These are phyloP conservation scores for Colletotrichum neosansevieriae DNA, from an alignment of 2,329 filamentous ascomycete species.

Conservation along the genomic window DNA sequence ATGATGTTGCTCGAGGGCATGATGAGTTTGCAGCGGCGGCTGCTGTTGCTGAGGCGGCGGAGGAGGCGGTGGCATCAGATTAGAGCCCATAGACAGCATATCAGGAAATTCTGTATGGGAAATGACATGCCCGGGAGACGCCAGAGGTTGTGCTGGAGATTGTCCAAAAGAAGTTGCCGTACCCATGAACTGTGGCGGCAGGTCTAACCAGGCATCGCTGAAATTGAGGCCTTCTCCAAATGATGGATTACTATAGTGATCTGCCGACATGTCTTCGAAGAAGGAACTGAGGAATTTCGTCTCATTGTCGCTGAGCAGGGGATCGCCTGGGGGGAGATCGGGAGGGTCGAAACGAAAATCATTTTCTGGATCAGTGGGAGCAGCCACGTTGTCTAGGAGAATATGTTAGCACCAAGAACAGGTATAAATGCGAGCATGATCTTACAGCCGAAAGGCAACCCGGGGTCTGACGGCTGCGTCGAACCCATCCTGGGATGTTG, in stretches of 20 bases:
- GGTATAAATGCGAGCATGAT: constrained; percentile 42
- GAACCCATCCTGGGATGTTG: constrained; percentile 71
- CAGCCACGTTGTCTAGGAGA: constrained; percentile 59
- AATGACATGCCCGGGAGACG: constrained; percentile 45
- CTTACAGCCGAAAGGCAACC: constrained; percentile 77
- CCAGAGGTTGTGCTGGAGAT: constrained; percentile 52
- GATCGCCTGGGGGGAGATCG: constrained; percentile 72
- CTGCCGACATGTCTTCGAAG: constrained; percentile 66
- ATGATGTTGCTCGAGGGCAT: constrained; percentile 46
- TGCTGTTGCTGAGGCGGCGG: constrained; percentile 46
- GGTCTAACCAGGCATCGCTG: constrained; percentile 66
- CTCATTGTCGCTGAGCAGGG: constrained; percentile 73
- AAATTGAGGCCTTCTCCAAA: constrained; percentile 65
- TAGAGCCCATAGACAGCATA: constrained; percentile 47
- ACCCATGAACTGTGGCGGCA: constrained; percentile 75
- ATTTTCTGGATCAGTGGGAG: constrained; percentile 47
- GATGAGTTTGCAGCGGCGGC: constrained; percentile 43
- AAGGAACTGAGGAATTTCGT: constrained; percentile 69
- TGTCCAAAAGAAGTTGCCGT: constrained; percentile 73
- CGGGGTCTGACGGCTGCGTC: constrained; percentile 66
- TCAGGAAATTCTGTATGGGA: constrained; percentile 44
- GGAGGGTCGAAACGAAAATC: constrained; percentile 66
- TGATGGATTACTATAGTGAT: constrained; percentile 61
- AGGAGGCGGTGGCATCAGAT: constrained; percentile 53
- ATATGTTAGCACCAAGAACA: constrained; percentile 28